A percentile compares a stretch with the other conserved stretches of the same genome.
These are phyloP conservation scores for Scheffersomyces cryptocercus DNA, from an alignment of 1,139 yeast genomes.

Conservation along the genomic window DNA sequence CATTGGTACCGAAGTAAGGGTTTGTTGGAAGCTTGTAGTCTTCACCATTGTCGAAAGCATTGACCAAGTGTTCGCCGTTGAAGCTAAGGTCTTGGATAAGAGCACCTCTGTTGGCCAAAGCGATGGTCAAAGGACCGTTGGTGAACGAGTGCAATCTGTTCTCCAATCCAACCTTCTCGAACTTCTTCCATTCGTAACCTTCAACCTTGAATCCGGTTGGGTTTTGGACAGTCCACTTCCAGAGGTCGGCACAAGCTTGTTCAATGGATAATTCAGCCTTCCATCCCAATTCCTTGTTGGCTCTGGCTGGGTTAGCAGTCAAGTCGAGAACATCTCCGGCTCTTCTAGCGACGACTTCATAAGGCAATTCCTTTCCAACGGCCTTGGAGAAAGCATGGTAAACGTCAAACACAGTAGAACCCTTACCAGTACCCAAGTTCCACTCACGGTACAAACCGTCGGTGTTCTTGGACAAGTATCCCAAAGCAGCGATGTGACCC, in stretches of 20 bases:
- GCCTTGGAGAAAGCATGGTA: conserved; percentile 66
- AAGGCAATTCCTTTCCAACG: conserved; percentile 67
- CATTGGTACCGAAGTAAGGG: conserved; percentile 62
- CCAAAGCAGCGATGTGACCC: conserved; percentile 75
- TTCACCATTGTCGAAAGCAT: conserved; percentile 34
- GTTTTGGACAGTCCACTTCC: conserved; percentile 76
- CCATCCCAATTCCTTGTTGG: conserved; percentile 69
- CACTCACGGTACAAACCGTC: conserved; percentile 68
- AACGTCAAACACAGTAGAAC: conserved; percentile 76
- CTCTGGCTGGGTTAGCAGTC: conserved; percentile 71
- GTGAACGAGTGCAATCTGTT: conserved; percentile 44
- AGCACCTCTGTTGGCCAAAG: conserved; percentile 55
- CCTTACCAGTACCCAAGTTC: conserved; percentile 83
- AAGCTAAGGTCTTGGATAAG: conserved; percentile 43
- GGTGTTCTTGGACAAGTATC: conserved; percentile 46
- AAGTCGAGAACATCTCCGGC: conserved; percentile 79
- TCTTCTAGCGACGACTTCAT: conserved; percentile 65
- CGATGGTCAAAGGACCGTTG: conserved; percentile 39
- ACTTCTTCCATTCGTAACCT: conserved; percentile 36
- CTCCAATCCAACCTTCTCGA: conserved; percentile 24
- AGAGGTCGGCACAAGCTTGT: conserved; percentile 69
- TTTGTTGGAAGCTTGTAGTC: conserved; percentile 39
- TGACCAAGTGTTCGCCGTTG: conserved; percentile 34
- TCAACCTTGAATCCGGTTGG: conserved; percentile 60
- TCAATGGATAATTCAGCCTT: conserved; percentile 55